These are phyloP conservation scores for Pythium pyrilobum DNA, from an alignment of 352 stramenopile genomes.

Conservation along the genomic window DNA sequence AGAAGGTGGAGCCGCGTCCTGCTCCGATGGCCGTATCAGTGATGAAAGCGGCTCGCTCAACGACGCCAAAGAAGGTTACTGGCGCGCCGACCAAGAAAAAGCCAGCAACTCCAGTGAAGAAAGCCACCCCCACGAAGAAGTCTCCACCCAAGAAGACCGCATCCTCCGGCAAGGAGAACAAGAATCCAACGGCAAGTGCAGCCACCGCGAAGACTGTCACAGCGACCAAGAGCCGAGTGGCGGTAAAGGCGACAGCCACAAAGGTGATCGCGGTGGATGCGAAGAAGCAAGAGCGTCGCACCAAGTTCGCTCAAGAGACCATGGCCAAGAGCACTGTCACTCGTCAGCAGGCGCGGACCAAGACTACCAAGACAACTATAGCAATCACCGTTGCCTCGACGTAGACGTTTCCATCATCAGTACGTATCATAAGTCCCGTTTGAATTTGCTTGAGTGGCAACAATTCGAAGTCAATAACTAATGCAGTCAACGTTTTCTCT, in stretches of 20 bases:
- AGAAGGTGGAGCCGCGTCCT: slow-evolving; percentile 20
- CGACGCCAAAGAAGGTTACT: not conserved
- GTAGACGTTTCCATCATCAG: too few species aligned
- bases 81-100: slow-evolving; percentile 18
- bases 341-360: slow-evolving; percentile 5
- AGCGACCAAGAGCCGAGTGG: slow-evolving; percentile 17
- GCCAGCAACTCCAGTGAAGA: slow-evolving; percentile 6
- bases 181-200: not conserved
- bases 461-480: not conserved
- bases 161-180: slow-evolving; percentile 1
- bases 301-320: slow-evolving; percentile 33
- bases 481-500: not conserved
- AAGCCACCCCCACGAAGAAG: slow-evolving; percentile 7
- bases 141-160: not conserved
- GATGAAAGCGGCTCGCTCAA: slow-evolving; percentile 18
- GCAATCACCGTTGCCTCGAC: not conserved
- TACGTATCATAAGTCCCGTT: too few species aligned
- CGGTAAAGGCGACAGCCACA: slow-evolving; percentile 26
- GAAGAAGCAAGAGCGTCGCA: slow-evolving; percentile 30
- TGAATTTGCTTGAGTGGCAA: not conserved
- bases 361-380: not conserved
- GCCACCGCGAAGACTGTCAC: slow-evolving; percentile 7
- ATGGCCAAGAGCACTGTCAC: slow-evolving; percentile 25
- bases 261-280: not conserved
- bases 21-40: slow-evolving; percentile 20